Evolutionary conservation across 176 grass and related monocot species (phyloP).

Genomic region (bread wheat (Triticum aestivum)): IWGSC_CS_RefSeq_v2.1 NC_057798.1:126005963-126006462

Average conservation of each 20-base stretch:
- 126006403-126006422: neutral
- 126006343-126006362: neutral
- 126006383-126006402: neutral
- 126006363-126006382: constrained; percentile 8
- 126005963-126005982: neutral
- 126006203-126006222: constrained; percentile 15
- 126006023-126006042: neutral
- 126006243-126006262: neutral
- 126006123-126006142: neutral
- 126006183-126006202: constrained; percentile 8
- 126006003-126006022: neutral
- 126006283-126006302: neutral
- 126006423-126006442: too few relatives aligned
- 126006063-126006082: neutral
- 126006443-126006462: too few relatives aligned
- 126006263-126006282: constrained; percentile 4
- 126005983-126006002: neutral
- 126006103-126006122: neutral
- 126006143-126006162: constrained; percentile 21
- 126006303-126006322: neutral
- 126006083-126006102: neutral
- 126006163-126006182: constrained; percentile 15
- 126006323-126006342: neutral
- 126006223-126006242: neutral
- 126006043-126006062: neutral